Evolutionary conservation across 352 stramenopile species (phyloP).

Genomic region (Phytopythium delawarense): DNA sequence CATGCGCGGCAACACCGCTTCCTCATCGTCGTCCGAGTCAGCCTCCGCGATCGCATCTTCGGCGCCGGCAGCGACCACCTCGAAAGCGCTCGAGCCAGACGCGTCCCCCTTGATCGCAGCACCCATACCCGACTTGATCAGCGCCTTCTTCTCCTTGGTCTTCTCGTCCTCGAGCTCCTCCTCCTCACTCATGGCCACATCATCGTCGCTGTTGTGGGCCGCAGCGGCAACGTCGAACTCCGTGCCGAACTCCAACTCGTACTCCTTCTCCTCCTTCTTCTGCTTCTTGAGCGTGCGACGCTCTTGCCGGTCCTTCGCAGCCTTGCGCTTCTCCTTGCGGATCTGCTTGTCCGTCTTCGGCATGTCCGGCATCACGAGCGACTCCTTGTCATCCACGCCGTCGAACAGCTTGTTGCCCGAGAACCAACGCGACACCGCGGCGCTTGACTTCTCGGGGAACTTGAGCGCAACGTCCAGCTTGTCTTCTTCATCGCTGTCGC

Average conservation of each 20-base stretch:
- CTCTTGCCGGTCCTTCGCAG: slow-evolving; percentile 90
- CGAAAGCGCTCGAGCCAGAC: slow-evolving; percentile 22
- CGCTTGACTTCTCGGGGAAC: slow-evolving; percentile 73
- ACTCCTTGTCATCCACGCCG: slow-evolving; percentile 57
- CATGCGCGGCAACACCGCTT: slow-evolving; percentile 36
- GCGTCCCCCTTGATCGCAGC: slow-evolving; percentile 35
- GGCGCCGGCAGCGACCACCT: slow-evolving; percentile 43
- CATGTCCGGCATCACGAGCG: slow-evolving; percentile 71
- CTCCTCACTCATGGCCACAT: slow-evolving; percentile 35
- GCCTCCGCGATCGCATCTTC: slow-evolving; percentile 29
- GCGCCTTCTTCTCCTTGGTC: slow-evolving; percentile 65
- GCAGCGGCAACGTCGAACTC: slow-evolving; percentile 63
- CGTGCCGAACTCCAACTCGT: slow-evolving; percentile 71
- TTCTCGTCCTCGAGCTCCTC: slow-evolving; percentile 50
- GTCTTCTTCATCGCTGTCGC: slow-evolving; percentile 43
- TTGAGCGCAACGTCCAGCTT: slow-evolving; percentile 72
- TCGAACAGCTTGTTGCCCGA: slow-evolving; percentile 83
- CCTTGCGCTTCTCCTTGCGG: slow-evolving; percentile 96
- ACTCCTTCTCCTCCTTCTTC: slow-evolving; percentile 84
- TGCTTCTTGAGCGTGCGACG: slow-evolving; percentile 69
- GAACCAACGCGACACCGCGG: slow-evolving; percentile 79
- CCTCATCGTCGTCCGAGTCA: slow-evolving; percentile 36
- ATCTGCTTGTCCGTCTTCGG: slow-evolving; percentile 98
- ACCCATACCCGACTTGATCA: slow-evolving; percentile 88
- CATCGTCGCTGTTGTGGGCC: slow-evolving; percentile 25